A percentile compares a stretch with the other conserved stretches of the same genome.
phyloP scores from a whole-genome alignment of 345 rosid genomes.

The Ceriops tagal region DNA sequence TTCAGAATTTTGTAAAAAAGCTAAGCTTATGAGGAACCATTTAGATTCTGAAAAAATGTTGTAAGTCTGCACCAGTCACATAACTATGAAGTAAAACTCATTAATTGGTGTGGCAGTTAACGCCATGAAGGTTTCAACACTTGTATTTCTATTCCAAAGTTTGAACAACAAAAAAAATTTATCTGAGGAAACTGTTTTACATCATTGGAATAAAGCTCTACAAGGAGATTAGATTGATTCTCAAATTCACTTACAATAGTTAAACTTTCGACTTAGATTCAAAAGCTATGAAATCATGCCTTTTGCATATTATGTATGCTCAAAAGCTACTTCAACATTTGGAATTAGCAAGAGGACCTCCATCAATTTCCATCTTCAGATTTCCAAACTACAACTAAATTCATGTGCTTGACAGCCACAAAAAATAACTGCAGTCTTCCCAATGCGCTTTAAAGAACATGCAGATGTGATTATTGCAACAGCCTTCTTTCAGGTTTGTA shows the following conservation, averaged over 20 bases:
- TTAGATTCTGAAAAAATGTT: neutral
- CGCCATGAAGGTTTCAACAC: neutral
- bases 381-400: slow-evolving; percentile 4
- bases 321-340: neutral
- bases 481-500: slow-evolving; percentile 74
- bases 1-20: neutral
- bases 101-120: neutral
- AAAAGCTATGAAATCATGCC: neutral
- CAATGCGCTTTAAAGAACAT: slow-evolving; percentile 79
- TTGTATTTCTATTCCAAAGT: neutral
- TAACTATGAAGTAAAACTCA: neutral
- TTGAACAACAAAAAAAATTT: neutral
- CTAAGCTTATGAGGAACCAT: neutral
- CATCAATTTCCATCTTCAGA: neutral
- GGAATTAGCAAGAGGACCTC: neutral
- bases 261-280: neutral
- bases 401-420: slow-evolving; percentile 37
- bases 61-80: neutral
- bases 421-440: slow-evolving; percentile 69
- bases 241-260: too few species aligned
- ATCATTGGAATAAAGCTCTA: neutral
- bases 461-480: slow-evolving; percentile 75
- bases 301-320: neutral
- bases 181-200: neutral
- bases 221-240: too few species aligned